Evolutionary conservation across 805 yeast species (phyloP), one percentile per base, ranked within the genome.

Genomic region (Pichia insulana): DNA sequence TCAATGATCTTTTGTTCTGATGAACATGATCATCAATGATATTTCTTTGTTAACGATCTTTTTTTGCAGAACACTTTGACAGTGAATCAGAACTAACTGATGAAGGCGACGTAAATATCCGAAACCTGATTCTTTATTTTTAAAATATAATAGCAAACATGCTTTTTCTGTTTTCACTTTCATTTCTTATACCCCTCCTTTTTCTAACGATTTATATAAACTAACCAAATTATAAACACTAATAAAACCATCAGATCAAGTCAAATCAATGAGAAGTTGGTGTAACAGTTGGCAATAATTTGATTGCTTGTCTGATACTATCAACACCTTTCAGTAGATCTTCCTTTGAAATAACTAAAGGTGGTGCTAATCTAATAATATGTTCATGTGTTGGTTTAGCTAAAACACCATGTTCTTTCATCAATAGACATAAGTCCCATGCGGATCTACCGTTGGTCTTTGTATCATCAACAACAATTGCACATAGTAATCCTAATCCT

Each of bases 301-400:
- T 60, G 55, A 87, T 71, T 15, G 85, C 70, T 51, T 69, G 55
- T 61, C 71, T 71, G 54, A 90, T 89, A 37, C 82, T 71, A 12
- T 75, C 81, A 42, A 88, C 81, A 57, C 96, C 97, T 65, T 75
- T 80, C 50, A 76, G 63, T 56, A 90, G 70, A 58, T 90, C 97
- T 55, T 82, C 90, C 59, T 88, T 81, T 27, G 89, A 75, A 51
- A 90, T 90, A 33, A 88, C 94, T 62, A 90, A 70, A 19, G 97
- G 97, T 44, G 97, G 97, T 10, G 97, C 96, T 61, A 90, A 71
- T 70, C 97, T 82, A 59, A 90, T 89, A 56, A 90, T 89, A 63
- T 88, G 83, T 55, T 88, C 95, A 62, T 90, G 97, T 2, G 97
- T 43, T 51, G 97, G 97, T 68, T 89, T 90, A 49, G 97, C 97